Evolutionary conservation across 768 basidiomycete genomes (phyloP), one percentile per base, ranked within the genome.

Genomic region (Xanthoconium stramineum): DNA sequence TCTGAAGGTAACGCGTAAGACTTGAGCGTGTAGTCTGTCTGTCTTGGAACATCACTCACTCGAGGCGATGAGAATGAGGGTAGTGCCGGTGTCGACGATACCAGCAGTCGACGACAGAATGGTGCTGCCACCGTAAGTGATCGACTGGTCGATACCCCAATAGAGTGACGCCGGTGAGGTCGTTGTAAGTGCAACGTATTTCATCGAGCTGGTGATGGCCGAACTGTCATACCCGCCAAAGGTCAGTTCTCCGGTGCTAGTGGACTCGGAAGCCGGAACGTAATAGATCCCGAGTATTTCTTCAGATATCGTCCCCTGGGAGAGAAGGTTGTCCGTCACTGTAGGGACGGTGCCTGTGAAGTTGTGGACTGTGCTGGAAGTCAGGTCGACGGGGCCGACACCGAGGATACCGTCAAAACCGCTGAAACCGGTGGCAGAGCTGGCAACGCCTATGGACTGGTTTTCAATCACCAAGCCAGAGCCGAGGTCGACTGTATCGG

Each of bases 101-200:
- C 73, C 73, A 20, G 70, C 63, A 15, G 59, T 65, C 10, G 17
- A 38, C 4, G 59, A 43, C 39, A 72, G 37, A 17, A 74, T 58
- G 5, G 56, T 62, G 3, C 57, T 52, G 0, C 42, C 24, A 20
- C 69, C 69, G 13, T 71, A 74, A 11, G 58, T 47, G 38, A 75
- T 57, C 72, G 77, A 9, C 55, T 71, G 67, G 28, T 75, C 51
- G 33, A 74, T 68, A 7, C 70, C 72, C 74, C 73, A 73, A 48
- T 50, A 74, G 3, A 19, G 2, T 14, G 56, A 61, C 1, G 74
- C 58, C 15, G 72, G 69, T 0, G 19, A 47, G 2, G 62, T 65
- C 17, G 30, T 44, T 12, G 72, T 72, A 14, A 69, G 17, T 30
- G 67, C 52, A 14, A 58, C 53, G 40, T 68, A 73, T 12, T 50